Evolutionary conservation across 768 basidiomycete genomes (phyloP), one percentile per base, ranked within the genome.

Genomic region (Gelatoporia subvermispora): DNA sequence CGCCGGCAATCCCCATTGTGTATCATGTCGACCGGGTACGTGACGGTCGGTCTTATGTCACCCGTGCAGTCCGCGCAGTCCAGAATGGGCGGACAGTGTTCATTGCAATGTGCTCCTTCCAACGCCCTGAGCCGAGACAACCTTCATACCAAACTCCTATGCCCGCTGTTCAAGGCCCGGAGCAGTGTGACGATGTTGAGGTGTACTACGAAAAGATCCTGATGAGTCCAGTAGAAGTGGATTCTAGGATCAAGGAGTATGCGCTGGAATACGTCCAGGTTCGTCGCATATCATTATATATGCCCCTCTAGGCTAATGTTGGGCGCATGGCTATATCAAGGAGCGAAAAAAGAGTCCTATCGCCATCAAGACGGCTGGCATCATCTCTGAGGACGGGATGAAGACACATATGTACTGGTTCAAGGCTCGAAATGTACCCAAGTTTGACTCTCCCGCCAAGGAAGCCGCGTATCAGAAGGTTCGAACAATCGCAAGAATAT

Each of bases 51-150:
- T 84, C 85, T 11, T 92, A 89, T 62, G 71, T 75, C 41, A 88
- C 88, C 3, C 78, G 74, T 69, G 51, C 62, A 17, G 71, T 74
- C 24, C 65, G 67, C 25, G 73, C 73, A 4, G 59, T 67, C 15
- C 80, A 81, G 49, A 65, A 67, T 31, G 78, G 79, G n/a, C 66
- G 65, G 38, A 62, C 64, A n/a, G 68, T 81, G 48, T 80, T 80
- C 62, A 74, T 85, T 36, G 72, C 91, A 67, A 61, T 88, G 51
- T 91, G 87, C 63, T 92, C 89, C 4, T 93, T 90, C 72, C 88
- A 92, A 53, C 74, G 71, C 44, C 85, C 86, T 3, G 90, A 93
- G 60, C 79, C 80, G 9, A 81, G 79, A 77, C 88, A 89, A 59
- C 86, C 82, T 1, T 62, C 69, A 8, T 73, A 82, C 56, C 84